A percentile compares a stretch with the other conserved stretches of the same genome.
Evolutionary conservation across 2,329 filamentous ascomycete genomes (phyloP).

Genomic region (Capronia epimyces): DNA sequence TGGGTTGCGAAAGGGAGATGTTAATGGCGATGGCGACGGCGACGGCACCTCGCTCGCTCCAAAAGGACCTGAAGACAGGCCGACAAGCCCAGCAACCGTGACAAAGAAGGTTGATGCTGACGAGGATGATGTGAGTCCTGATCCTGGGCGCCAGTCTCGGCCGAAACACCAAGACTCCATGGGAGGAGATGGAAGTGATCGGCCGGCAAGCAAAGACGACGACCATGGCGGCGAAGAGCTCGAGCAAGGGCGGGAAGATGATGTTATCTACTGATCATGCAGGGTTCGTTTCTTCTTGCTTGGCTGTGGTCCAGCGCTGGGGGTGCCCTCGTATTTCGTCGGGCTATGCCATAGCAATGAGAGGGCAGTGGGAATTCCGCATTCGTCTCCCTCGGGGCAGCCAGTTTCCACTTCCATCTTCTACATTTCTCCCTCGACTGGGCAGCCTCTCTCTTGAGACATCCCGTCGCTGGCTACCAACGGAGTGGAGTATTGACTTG

Average conservation of each 20-base stretch:
- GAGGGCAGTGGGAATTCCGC: too few species aligned
- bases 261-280: constrained; percentile 83
- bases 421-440: too few species aligned
- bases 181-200: not conserved
- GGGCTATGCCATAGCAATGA: too few species aligned
- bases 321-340: too few species aligned
- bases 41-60: not conserved
- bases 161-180: not conserved
- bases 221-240: constrained; percentile 70
- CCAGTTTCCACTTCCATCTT: too few species aligned
- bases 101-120: not conserved
- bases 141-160: not conserved
- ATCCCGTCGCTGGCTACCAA: too few species aligned
- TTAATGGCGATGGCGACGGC: not conserved
- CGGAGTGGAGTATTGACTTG: too few species aligned
- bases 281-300: too few species aligned
- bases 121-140: not conserved
- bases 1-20: constrained; percentile 11
- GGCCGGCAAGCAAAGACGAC: constrained; percentile 39
- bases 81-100: not conserved
- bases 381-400: too few species aligned
- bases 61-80: not conserved
- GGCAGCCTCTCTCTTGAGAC: too few species aligned
- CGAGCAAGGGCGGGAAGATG: constrained; percentile 81
- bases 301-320: too few species aligned